Percentiles rank a stretch among this genome's conserved stretches.
phyloP scores from a whole-genome alignment of 352 stramenopile genomes.

The Pythium vanterpoolii region DNA sequence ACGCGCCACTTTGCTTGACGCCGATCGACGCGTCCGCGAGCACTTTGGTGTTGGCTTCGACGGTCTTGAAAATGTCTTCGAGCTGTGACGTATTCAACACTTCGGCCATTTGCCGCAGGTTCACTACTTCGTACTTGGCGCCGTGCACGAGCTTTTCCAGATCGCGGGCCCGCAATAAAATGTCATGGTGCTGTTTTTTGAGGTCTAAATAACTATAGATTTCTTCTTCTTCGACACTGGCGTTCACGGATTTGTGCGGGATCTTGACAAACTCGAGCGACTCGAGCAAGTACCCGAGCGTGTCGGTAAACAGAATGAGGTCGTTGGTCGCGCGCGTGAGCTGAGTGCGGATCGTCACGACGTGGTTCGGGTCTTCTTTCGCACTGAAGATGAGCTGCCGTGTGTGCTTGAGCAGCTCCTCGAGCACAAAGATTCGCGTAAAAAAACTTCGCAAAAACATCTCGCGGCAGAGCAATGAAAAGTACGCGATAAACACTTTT shows the following conservation, averaged over 20 bases:
- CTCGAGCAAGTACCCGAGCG: slow-evolving; percentile 92
- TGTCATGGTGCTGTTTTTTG: slow-evolving; percentile 81
- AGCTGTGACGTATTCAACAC: slow-evolving; percentile 89
- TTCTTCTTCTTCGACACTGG: slow-evolving; percentile 53
- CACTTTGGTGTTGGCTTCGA: slow-evolving; percentile 87
- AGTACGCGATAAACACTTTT: slow-evolving; percentile 92
- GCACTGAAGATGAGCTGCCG: slow-evolving; percentile 87
- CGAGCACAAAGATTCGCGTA: slow-evolving; percentile 93
- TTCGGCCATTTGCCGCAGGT: slow-evolving; percentile 88
- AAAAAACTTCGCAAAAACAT: slow-evolving; percentile 97
- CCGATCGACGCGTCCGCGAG: slow-evolving; percentile 78
- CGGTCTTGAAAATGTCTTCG: slow-evolving; percentile 85
- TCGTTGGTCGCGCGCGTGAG: slow-evolving; percentile 90
- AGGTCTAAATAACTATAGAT: slow-evolving; percentile 93
- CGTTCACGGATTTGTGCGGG: slow-evolving; percentile 36
- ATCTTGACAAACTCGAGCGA: slow-evolving; percentile 88
- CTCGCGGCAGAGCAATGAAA: slow-evolving; percentile 93
- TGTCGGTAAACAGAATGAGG: slow-evolving; percentile 94
- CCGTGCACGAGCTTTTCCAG: slow-evolving; percentile 92
- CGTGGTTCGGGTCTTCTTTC: slow-evolving; percentile 83
- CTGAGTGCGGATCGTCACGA: slow-evolving; percentile 79
- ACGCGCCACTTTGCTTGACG: slow-evolving; percentile 55
- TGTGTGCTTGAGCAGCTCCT: slow-evolving; percentile 92
- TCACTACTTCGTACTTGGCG: slow-evolving; percentile 88
- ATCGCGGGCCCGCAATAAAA: slow-evolving; percentile 87